These are phyloP conservation scores for Hibiscus tridactylites DNA, from an alignment of 345 rosid genomes.

Conservation along the genomic window DNA sequence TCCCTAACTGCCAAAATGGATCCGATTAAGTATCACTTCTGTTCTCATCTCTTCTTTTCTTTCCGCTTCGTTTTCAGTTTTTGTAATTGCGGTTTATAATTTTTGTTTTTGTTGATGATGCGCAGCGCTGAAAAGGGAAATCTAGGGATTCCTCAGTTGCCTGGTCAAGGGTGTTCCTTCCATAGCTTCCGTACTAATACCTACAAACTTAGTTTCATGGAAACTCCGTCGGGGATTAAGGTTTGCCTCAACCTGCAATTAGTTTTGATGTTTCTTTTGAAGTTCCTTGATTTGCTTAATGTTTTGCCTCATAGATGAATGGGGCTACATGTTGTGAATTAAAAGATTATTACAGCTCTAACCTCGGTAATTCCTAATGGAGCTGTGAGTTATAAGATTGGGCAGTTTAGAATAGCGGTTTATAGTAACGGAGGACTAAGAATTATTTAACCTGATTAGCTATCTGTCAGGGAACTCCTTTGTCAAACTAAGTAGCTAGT, in stretches of 20 bases:
- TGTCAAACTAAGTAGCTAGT: not conserved
- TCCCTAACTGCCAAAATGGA: slow-evolving; percentile 96
- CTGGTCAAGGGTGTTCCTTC: slow-evolving; percentile 94
- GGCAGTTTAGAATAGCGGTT: not conserved
- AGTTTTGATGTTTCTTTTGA: not conserved
- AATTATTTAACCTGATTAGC: not conserved
- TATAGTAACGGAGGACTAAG: not conserved
- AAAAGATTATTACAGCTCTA: not conserved
- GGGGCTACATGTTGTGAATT: not conserved
- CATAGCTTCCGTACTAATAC: slow-evolving; percentile 88
- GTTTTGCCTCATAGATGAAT: not conserved
- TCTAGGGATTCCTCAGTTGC: slow-evolving; percentile 84
- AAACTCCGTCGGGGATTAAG: slow-evolving; percentile 94
- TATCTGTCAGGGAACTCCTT: not conserved
- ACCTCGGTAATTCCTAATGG: not conserved
- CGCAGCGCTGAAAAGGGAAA: slow-evolving; percentile 67
- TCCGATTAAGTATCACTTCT: slow-evolving; percentile 46
- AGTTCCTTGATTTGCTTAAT: not conserved
- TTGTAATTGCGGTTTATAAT: not conserved
- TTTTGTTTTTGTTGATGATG: not conserved
- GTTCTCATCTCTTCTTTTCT: not conserved
- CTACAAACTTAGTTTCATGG: slow-evolving; percentile 94
- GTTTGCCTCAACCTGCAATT: slow-evolving; percentile 18
- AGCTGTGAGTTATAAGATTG: not conserved
- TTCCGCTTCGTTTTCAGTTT: not conserved